Evolutionary conservation across 2,329 filamentous ascomycete species (phyloP), one percentile per base, ranked within the genome.

Genomic region (Fusarium napiforme): DNA sequence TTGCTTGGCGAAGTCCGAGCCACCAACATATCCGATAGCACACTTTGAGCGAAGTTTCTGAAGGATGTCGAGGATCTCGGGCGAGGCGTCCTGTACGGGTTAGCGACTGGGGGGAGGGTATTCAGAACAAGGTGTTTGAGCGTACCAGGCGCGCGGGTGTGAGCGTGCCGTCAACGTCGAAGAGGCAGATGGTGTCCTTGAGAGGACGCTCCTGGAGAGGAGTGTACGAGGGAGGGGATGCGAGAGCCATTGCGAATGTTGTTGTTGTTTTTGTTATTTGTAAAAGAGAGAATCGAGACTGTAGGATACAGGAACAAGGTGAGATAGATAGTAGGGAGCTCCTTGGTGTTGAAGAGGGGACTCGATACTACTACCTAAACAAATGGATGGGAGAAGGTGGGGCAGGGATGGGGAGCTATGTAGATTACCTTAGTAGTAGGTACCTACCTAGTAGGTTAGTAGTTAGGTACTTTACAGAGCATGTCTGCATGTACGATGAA

Each of bases 121-220:
- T 47, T 39, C 42, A 57, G 39, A 58, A n/a, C 52, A 43, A 37
- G n/a, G 36, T 64, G 50, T 32, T 69, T 61, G 37, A 36, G 45
- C 14, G 82, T 87, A 97, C 93, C 78, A 88, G 87, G 75, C 96
- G 91, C 50, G 96, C 92, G 46, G 91, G 93, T 21, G 95, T 96
- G 77, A 99, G 90, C 36, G 96, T 98, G 80, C 90, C 93, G 82
- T 99, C 96, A 69, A 99, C 96, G 84, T 99, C 96, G 84, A 99
- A 99, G 73, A 99, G 92, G 80, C 91, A 92, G 83, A 99, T 93
- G 74, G 96, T 98, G 88, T 96, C 94, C 86, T 95, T 94, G 83
- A 98, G 85, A 47, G 94, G 93, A 76, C 96, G 94, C 79, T 96
- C 88, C 82, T 92, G 89, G 75, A 98, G 90, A 72, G 94, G 90